These are phyloP conservation scores for Pisolithus microcarpus DNA, from an alignment of 768 basidiomycete species.

Conservation along the genomic window DNA sequence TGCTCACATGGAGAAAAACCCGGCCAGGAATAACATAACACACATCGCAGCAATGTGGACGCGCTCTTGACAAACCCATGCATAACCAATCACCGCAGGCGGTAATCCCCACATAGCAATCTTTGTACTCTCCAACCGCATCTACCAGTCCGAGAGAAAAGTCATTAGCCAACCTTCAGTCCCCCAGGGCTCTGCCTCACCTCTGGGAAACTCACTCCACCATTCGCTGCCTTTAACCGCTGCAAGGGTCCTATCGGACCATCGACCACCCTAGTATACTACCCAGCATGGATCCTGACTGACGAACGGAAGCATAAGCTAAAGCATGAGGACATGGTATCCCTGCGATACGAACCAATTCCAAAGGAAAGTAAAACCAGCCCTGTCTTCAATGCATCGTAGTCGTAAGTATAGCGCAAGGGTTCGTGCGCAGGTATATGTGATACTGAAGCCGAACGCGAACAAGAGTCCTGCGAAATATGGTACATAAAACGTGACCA, in stretches of 20 bases:
- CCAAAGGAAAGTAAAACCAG: constrained; percentile 74
- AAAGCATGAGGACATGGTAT: neutral
- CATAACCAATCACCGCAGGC: constrained; percentile 58
- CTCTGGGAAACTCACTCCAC: constrained; percentile 55
- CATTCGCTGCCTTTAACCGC: constrained; percentile 42
- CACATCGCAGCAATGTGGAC: constrained; percentile 66
- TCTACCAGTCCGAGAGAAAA: constrained; percentile 32
- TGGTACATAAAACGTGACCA: neutral
- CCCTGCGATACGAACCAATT: constrained; percentile 36
- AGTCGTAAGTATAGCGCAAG: constrained; percentile 58
- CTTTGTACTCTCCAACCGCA: constrained; percentile 66
- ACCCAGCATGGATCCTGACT: constrained; percentile 42
- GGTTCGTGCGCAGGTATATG: constrained; percentile 72
- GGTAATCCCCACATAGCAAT: constrained; percentile 48
- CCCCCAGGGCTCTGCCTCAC: constrained; percentile 27
- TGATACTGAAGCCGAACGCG: constrained; percentile 49
- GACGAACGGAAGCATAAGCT: neutral
- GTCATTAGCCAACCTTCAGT: neutral
- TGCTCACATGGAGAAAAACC: constrained; percentile 68
- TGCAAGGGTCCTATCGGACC: constrained; percentile 45
- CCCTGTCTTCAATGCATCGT: constrained; percentile 66
- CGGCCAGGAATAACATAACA: constrained; percentile 64
- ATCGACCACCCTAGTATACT: constrained; percentile 56
- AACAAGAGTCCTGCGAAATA: neutral
- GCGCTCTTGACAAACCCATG: constrained; percentile 64